Conservation (phyloP, 2,329 filamentous ascomycete genomes). For the Tolypocladium sp. region DNA sequence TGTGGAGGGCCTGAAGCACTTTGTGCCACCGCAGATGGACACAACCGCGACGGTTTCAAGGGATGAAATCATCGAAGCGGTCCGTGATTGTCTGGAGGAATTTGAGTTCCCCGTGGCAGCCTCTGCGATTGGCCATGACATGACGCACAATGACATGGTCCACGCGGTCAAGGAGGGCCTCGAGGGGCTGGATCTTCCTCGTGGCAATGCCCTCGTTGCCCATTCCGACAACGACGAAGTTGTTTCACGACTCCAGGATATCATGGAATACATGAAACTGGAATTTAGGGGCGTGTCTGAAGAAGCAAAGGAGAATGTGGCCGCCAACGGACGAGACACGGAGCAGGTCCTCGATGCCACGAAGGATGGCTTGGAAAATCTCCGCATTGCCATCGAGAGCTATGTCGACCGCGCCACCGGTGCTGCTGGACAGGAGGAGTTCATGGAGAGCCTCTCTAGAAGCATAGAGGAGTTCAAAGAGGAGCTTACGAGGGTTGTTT, state of each 20-base stretch:
- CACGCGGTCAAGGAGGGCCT: conserved; percentile 55
- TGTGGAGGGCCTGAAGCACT: conserved; percentile 76
- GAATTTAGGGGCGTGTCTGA: conserved; percentile 53
- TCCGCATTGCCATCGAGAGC: conserved; percentile 70
- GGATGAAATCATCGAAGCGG: conserved; percentile 75
- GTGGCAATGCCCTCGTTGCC: conserved; percentile 29
- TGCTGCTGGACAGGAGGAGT: conserved; percentile 64
- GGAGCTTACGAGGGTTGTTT: conserved; percentile 56
- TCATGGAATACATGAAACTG: conserved; percentile 49
- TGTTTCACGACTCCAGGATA: conserved; percentile 50
- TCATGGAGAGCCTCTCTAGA: conserved; percentile 57
- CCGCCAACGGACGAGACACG: conserved; percentile 70
- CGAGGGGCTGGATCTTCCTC: conserved; percentile 36
- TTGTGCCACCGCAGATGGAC: conserved; percentile 64
- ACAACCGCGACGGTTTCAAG: conserved; percentile 61
- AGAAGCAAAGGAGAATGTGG: conserved; percentile 67
- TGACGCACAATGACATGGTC: conserved; percentile 54
- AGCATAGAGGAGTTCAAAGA: conserved; percentile 59
- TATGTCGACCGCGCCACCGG: conserved; percentile 70
- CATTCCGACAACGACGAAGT: conserved; percentile 39
- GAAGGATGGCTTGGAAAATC: conserved; percentile 75
- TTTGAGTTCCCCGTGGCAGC: conserved; percentile 65
- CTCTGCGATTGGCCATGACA: conserved; percentile 40
- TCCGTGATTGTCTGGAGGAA: conserved; percentile 79
- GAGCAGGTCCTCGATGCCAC: conserved; percentile 84